phyloP scores from a whole-genome alignment of 140 eudicot species.

The Cichorium intybus region DNA sequence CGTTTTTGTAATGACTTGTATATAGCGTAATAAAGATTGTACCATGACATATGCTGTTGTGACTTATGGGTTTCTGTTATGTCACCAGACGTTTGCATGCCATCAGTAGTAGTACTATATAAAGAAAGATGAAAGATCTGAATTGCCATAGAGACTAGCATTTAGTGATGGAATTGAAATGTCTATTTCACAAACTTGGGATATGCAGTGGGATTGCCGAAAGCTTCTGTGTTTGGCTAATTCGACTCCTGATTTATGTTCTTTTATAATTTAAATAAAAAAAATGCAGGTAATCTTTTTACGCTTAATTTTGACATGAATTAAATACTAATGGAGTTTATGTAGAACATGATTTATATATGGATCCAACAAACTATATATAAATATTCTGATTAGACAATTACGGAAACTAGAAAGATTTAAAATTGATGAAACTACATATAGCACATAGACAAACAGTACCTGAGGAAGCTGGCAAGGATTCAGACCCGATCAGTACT shows the following conservation, averaged over 20 bases:
- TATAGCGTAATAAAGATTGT: conserved; percentile 35
- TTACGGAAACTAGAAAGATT: not conserved
- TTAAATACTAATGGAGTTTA: not conserved
- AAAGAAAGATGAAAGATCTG: conserved; percentile 45
- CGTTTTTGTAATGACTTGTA: conserved; percentile 27
- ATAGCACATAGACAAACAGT: conserved; percentile 39
- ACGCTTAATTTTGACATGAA: not conserved
- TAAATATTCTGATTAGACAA: not conserved
- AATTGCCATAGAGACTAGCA: conserved; percentile 44
- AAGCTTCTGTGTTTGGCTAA: conserved; percentile 37
- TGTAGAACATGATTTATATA: not conserved
- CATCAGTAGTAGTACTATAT: conserved; percentile 27
- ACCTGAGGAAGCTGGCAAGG: conserved; percentile 39
- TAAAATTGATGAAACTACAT: not conserved
- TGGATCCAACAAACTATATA: not conserved
- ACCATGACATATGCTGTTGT: conserved; percentile 25
- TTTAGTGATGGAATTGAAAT: conserved; percentile 41
- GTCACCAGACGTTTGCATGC: conserved; percentile 41
- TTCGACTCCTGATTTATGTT: conserved; percentile 18
- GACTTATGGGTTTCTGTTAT: conserved; percentile 42
- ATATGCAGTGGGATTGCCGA: conserved; percentile 48
- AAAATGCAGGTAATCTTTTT: not conserved
- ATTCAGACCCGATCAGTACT: conserved; percentile 32
- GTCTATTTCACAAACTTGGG: conserved; percentile 39
- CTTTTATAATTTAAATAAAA: not conserved